Evolutionary conservation across 1,284 basidiomycete genomes (phyloP), one percentile per base, ranked within the genome.

Genomic region (Ceratobasidium sp.): DNA sequence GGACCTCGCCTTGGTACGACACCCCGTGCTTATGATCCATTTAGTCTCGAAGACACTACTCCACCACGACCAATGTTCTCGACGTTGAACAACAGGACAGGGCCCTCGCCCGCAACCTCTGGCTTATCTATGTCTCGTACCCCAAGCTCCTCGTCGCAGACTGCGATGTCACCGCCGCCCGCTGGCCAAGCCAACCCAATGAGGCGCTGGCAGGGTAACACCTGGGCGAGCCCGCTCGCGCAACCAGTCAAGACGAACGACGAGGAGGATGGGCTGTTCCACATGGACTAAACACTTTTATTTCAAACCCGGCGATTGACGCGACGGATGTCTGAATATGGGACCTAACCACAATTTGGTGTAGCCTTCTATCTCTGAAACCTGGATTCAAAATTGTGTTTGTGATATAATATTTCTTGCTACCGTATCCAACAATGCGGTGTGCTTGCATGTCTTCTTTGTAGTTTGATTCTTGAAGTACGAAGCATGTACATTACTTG

Each of bases 191-290:
- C 42, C 35, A 73, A 67, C 42, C 65, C 49, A 39, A 75, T 49
- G 63, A 76, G 75, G 54, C 68, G 60, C 20, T 78, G 79, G 75
- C 53, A 69, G 28, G 71, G 77, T 20, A 78, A 78, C 56, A 75
- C 79, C 20, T 75, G 79, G 63, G 80, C 80, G 75, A 89, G 89
- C 79, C 89, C 90, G 68, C 82, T 90, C 76, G 89, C 89, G 80
- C 85, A 88, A 74, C 89, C 90, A 5, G 87, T 88, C 75, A 82
- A 87, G 42, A 89, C 86, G 28, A 86, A 85, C 37, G 89, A 89
- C 79, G 89, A 91, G 78, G 91, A 92, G 80, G 89, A 90, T 79
- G 89, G 89, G 65, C 82, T 92, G 80, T 92, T 92, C 81, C 86
- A 85, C 80, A 90, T 92, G 89, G 91, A 92, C 71, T 60, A 74